Percentiles rank a stretch among this genome's conserved stretches.
phyloP scores from a whole-genome alignment of 2,329 filamentous ascomycete genomes.

The Ophiobolus disseminans region DNA sequence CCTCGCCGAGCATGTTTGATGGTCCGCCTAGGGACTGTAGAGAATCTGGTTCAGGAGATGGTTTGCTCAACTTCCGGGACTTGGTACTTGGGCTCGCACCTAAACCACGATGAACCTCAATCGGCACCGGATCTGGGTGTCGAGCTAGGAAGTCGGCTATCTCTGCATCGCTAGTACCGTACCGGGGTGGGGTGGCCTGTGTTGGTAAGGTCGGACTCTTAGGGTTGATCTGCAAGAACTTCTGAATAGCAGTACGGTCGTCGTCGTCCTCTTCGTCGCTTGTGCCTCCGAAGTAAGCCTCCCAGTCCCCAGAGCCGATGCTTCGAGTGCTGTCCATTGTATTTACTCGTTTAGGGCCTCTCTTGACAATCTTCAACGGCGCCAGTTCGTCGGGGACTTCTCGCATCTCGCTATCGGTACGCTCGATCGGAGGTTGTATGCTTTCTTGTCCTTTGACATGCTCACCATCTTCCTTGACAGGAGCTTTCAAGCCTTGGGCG shows the following conservation, averaged over 20 bases:
- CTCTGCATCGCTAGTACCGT: conserved; percentile 50
- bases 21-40: conserved; percentile 33
- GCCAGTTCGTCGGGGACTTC: conserved; percentile 55
- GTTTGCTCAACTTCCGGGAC: conserved; percentile 16
- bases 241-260: conserved; percentile 46
- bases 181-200: conserved; percentile 23
- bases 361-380: conserved; percentile 38
- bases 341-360: conserved; percentile 27
- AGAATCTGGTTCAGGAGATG: conserved; percentile 37
- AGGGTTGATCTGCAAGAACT: conserved; percentile 41
- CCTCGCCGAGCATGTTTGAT: conserved; percentile 18
- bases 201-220: conserved; percentile 24
- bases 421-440: conserved; percentile 43
- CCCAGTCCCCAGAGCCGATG: conserved; percentile 56
- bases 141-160: conserved; percentile 46
- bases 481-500: conserved; percentile 65
- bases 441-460: conserved; percentile 64
- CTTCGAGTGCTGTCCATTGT: conserved; percentile 40
- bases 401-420: conserved; percentile 57
- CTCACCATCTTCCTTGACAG: conserved; percentile 67
- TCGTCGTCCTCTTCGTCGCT: conserved; percentile 56
- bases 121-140: conserved; percentile 22
- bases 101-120: conserved; percentile 51
- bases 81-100: conserved; percentile 32
- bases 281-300: conserved; percentile 59